phyloP scores from a whole-genome alignment of 1,284 basidiomycete genomes.

The Rugosomyces carneus region DNA sequence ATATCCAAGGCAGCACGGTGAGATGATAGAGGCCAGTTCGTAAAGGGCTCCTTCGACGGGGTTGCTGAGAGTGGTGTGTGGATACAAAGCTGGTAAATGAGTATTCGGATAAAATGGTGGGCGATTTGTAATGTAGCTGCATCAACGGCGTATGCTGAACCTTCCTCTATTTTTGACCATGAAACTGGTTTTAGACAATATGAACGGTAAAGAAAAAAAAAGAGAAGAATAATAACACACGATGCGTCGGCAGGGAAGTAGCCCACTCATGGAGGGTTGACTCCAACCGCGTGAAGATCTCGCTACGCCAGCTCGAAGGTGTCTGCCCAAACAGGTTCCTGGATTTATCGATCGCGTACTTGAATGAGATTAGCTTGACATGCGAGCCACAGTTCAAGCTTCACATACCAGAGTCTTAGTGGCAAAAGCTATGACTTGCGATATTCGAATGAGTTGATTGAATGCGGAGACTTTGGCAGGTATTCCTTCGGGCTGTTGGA shows the following conservation, averaged over 20 bases:
- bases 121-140: constrained; percentile 62
- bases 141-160: constrained; percentile 55
- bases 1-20: constrained; percentile 47
- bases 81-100: constrained; percentile 75
- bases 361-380: constrained; percentile 9
- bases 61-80: constrained; percentile 27
- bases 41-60: constrained; percentile 5
- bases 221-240: constrained; percentile 32
- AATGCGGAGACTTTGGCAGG: constrained; percentile 63
- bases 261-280: constrained; percentile 69
- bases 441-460: constrained; percentile 61
- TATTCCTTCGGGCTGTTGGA: constrained; percentile 58
- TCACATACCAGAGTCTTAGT: constrained; percentile 61
- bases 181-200: constrained; percentile 36
- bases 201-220: not conserved
- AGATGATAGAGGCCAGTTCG: constrained; percentile 20
- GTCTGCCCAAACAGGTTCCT: constrained; percentile 41
- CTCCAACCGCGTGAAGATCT: constrained; percentile 68
- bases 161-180: constrained; percentile 60
- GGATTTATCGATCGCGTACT: constrained; percentile 72
- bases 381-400: constrained; percentile 1
- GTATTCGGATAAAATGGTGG: constrained; percentile 67
- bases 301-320: constrained; percentile 43
- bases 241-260: constrained; percentile 60
- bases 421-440: constrained; percentile 66